phyloP scores from a whole-genome alignment of 495 filamentous ascomycete genomes.

The Lepidopterella palustris region DNA sequence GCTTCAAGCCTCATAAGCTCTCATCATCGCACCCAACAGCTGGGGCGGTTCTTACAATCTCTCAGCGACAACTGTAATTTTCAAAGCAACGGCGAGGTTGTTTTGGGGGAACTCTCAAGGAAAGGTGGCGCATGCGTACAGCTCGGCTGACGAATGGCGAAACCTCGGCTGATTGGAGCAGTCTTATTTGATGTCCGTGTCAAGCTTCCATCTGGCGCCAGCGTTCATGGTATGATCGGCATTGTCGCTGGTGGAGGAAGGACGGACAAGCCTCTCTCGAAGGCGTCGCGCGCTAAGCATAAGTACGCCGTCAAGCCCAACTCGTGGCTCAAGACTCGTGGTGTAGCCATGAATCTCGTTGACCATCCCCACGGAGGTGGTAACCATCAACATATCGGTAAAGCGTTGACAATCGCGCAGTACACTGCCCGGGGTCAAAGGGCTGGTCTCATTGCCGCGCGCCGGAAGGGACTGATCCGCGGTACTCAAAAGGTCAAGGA shows the following conservation, averaged over 20 bases:
- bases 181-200: no score
- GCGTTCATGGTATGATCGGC: slow-evolving; percentile 94
- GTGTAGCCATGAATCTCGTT: slow-evolving; percentile 99
- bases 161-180: no score
- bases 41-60: no score
- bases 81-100: no score
- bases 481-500: slow-evolving; percentile 99
- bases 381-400: slow-evolving; percentile 99
- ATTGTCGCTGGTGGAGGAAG: slow-evolving; percentile 98
- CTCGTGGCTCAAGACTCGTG: slow-evolving; percentile 99
- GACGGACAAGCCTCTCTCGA: slow-evolving; percentile 95
- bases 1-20: no score
- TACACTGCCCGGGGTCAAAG: slow-evolving; percentile 98
- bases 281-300: slow-evolving; percentile 29
- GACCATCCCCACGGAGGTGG: slow-evolving; percentile 99
- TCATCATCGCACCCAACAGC: no score
- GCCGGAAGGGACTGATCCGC: slow-evolving; percentile 96
- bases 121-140: no score
- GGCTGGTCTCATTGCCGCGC: slow-evolving; percentile 99
- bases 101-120: no score
- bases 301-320: slow-evolving; percentile 98
- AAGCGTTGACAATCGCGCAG: slow-evolving; percentile 97
- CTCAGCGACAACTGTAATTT: no score
- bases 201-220: no score
- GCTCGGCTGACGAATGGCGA: no score